Percentiles rank a stretch among this genome's conserved stretches.
Conservation (phyloP, 257 asterid species). For the Solanum piurae region DNA sequence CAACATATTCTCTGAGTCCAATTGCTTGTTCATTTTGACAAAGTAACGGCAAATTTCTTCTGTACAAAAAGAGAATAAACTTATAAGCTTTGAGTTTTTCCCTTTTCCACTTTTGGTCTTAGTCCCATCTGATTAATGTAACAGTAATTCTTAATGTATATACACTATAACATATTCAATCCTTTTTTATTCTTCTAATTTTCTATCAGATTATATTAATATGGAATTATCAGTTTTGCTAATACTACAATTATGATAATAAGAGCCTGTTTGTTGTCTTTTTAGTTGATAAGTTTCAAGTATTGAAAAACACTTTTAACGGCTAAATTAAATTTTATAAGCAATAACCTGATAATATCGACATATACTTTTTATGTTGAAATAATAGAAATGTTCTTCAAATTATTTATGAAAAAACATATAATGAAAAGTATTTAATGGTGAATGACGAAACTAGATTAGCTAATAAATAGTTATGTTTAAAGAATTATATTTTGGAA, state of each 20-base stretch:
- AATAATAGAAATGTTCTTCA: neutral
- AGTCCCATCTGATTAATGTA: neutral
- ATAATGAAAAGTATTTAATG: neutral
- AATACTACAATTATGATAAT: neutral
- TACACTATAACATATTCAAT: neutral
- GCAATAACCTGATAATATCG: neutral
- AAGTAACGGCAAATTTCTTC: conserved; percentile 15
- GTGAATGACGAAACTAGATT: neutral
- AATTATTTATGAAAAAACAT: neutral
- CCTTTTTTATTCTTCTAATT: neutral
- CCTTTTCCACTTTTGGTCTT: neutral
- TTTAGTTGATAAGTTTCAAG: neutral
- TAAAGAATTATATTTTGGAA: neutral
- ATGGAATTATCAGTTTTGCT: neutral
- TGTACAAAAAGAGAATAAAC: conserved; percentile 22
- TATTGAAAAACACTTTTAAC: no score
- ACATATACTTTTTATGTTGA: neutral
- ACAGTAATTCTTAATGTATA: neutral
- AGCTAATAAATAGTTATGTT: neutral
- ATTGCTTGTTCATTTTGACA: neutral
- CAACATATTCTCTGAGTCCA: neutral
- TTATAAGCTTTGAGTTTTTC: conserved; percentile 1
- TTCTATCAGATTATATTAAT: neutral
- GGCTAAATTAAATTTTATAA: neutral
- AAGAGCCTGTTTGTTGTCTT: neutral